A percentile compares a stretch with the other conserved stretches of the same genome.
Conservation (phyloP, 441 rosid species). For the Brassica balearica region DNA sequence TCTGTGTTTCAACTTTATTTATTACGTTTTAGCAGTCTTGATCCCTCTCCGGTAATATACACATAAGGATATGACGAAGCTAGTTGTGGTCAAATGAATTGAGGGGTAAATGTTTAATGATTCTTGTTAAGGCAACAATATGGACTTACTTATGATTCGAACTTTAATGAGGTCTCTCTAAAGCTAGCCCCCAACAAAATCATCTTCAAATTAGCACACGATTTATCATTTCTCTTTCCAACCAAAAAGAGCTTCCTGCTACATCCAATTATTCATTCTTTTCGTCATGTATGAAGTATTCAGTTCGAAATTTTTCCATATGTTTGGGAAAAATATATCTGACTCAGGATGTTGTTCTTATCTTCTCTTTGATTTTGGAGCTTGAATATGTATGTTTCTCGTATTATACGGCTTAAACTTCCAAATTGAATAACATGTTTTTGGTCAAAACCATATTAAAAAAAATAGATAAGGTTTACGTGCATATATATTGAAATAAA, state of each 20-base stretch:
- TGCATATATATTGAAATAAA: not conserved
- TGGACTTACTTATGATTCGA: conserved; percentile 42
- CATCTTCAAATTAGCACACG: conserved; percentile 51
- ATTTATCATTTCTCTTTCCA: conserved; percentile 47
- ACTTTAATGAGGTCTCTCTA: conserved; percentile 44
- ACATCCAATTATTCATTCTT: conserved; percentile 30
- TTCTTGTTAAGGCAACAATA: conserved; percentile 41
- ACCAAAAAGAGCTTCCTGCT: conserved; percentile 26
- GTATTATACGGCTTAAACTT: not conserved
- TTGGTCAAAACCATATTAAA: not conserved
- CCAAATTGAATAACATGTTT: not conserved
- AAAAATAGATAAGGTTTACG: not conserved
- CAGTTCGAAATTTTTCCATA: not conserved
- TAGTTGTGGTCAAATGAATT: conserved; percentile 41
- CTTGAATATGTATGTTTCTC: not conserved
- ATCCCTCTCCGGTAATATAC: not conserved
- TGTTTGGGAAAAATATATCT: not conserved
- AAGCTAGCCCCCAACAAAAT: conserved; percentile 49
- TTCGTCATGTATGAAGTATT: conserved; percentile 14
- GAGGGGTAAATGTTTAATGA: conserved; percentile 33
- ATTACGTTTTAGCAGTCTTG: conserved; percentile 4
- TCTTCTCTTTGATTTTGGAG: not conserved
- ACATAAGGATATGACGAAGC: conserved; percentile 29
- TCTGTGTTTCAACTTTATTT: not conserved
- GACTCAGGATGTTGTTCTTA: conserved; percentile 8